Conservation (phyloP, 345 rosid genomes). For the Ceriops decandra region DNA sequence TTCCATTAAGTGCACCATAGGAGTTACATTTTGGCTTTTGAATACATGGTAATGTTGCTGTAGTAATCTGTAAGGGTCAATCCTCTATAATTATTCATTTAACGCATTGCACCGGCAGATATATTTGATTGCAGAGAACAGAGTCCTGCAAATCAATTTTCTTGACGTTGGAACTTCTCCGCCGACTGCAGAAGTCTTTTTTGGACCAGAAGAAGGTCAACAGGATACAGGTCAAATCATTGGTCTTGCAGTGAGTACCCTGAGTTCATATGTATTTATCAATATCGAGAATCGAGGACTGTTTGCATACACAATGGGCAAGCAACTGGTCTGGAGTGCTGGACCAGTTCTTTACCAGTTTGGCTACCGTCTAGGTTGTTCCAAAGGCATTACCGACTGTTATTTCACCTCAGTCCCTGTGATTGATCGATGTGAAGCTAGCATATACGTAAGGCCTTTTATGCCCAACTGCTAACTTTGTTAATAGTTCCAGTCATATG, state of each 20-base stretch:
- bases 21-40: too few relatives aligned
- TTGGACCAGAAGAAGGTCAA: conserved; percentile 51
- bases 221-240: conserved; percentile 37
- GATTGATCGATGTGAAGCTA: conserved; percentile 70
- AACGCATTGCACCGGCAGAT: conserved; percentile 41
- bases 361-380: conserved; percentile 70
- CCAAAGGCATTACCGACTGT: conserved; percentile 50
- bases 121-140: conserved; percentile 66
- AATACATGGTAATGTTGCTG: neutral
- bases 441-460: conserved; percentile 55
- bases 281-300: conserved; percentile 56
- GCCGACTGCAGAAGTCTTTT: conserved; percentile 47
- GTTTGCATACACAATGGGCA: conserved; percentile 43
- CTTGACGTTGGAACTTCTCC: conserved; percentile 38
- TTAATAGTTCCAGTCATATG: neutral
- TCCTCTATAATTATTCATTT: conserved; percentile 7
- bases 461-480: neutral
- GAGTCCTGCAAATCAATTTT: conserved; percentile 50
- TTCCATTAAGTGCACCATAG: too few relatives aligned
- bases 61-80: neutral
- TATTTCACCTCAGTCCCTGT: conserved; percentile 61
- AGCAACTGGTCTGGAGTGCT: conserved; percentile 64
- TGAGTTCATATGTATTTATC: conserved; percentile 57
- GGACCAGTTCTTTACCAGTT: conserved; percentile 55
- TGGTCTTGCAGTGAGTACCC: conserved; percentile 61